These are phyloP conservation scores for Closterium sp. DNA, from an alignment of 139 green algal species.

Conservation along the genomic window DNA sequence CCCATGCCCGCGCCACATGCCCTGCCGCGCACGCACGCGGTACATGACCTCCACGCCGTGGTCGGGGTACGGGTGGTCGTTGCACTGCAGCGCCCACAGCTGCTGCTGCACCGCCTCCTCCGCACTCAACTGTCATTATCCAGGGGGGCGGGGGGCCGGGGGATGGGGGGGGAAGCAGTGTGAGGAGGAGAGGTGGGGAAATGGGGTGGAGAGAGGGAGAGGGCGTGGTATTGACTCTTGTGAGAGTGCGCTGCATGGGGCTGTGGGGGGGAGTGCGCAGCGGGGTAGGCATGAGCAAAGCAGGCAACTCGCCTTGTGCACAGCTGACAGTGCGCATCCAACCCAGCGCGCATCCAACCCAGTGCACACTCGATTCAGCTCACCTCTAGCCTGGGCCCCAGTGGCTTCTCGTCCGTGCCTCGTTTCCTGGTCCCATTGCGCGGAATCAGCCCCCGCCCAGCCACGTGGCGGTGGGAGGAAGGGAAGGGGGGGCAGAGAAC, in stretches of 20 bases:
- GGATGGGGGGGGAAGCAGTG: neutral
- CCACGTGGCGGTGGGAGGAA: neutral
- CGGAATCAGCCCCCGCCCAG: neutral
- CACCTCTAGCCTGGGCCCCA: neutral
- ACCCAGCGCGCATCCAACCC: neutral
- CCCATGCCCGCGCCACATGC: neutral
- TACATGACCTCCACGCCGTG: conserved; percentile 53
- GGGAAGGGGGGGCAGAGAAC: neutral
- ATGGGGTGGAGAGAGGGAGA: neutral
- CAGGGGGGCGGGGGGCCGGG: neutral
- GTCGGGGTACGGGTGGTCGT: conserved; percentile 46
- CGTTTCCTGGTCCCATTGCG: neutral
- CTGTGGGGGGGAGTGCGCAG: neutral
- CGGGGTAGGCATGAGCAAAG: neutral
- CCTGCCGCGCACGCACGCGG: neutral
- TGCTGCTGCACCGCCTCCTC: conserved; percentile 31
- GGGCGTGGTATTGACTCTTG: neutral
- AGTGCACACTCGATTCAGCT: too few species aligned
- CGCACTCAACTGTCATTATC: conserved; percentile 25
- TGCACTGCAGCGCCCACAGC: conserved; percentile 38
- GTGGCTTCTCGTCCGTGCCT: neutral
- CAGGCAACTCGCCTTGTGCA: neutral
- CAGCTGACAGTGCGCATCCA: too few species aligned
- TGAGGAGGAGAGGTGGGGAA: neutral
- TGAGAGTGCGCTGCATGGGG: too few species aligned